Percentiles rank a stretch among this genome's conserved stretches.
phyloP scores from a whole-genome alignment of 2,329 filamentous ascomycete genomes.

The Sclerotinia sclerotiorum region DNA sequence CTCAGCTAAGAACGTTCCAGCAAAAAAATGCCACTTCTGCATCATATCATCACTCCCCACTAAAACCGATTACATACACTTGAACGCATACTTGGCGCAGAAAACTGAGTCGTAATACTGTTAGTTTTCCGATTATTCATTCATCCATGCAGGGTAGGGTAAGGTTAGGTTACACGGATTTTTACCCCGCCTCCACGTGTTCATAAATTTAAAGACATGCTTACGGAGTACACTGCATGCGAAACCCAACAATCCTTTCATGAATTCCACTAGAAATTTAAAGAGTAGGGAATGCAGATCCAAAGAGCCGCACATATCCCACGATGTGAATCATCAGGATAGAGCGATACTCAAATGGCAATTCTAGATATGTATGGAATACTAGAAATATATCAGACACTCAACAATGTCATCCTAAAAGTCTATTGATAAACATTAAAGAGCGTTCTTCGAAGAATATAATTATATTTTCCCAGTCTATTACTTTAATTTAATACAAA shows the following conservation, averaged over 20 bases:
- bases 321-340: not conserved
- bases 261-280: not conserved
- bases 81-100: not conserved
- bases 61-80: constrained; percentile 4
- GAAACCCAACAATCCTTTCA: not conserved
- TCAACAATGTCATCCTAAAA: not conserved
- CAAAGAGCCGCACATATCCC: not conserved
- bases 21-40: not conserved
- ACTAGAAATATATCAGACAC: not conserved
- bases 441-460: not conserved
- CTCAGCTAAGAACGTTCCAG: not conserved
- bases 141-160: not conserved
- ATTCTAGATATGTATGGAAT: not conserved
- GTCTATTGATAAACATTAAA: not conserved
- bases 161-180: no score
- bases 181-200: not conserved
- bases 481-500: not conserved
- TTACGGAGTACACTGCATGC: not conserved
- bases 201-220: not conserved
- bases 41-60: not conserved
- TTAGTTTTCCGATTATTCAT: not conserved
- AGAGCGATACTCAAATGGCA: no score
- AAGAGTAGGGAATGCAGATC: not conserved
- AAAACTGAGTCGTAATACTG: no score
- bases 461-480: not conserved